Conservation (phyloP, 495 filamentous ascomycete genomes). For the Corynascus novoguineensis region DNA sequence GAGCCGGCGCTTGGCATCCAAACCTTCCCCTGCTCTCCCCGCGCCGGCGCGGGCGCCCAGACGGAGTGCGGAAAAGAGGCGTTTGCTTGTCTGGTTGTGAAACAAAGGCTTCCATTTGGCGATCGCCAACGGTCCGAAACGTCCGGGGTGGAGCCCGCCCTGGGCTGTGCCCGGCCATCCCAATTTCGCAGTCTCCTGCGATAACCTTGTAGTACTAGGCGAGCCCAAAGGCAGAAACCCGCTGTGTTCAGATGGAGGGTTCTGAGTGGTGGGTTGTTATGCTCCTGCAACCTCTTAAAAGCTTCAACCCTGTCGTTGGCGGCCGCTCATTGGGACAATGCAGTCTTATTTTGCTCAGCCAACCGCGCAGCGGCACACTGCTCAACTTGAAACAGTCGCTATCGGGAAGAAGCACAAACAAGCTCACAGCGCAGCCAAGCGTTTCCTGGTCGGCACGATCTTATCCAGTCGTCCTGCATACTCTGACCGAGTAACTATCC, state of each 20-base stretch:
- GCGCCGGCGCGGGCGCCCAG: not conserved
- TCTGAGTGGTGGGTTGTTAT: not conserved
- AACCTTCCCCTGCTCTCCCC: not conserved
- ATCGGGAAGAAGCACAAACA: constrained; percentile 11
- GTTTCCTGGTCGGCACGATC: too few relatives aligned
- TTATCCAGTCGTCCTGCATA: too few relatives aligned
- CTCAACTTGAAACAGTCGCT: constrained; percentile 28
- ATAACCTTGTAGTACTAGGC: not conserved
- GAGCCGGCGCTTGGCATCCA: not conserved
- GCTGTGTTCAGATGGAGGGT: not conserved
- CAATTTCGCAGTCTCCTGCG: constrained; percentile 7
- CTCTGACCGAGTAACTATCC: too few relatives aligned
- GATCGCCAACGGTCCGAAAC: constrained; percentile 16
- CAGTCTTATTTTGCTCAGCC: not conserved
- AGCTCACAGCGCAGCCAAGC: constrained; percentile 4
- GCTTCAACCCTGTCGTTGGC: not conserved
- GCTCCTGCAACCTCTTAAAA: not conserved
- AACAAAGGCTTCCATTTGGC: not conserved
- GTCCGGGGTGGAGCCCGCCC: not conserved
- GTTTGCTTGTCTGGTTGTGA: not conserved
- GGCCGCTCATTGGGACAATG: not conserved
- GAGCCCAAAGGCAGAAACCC: not conserved
- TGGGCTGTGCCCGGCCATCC: constrained; percentile 13
- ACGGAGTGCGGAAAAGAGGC: not conserved
- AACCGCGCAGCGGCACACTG: constrained; percentile 7